Evolutionary conservation across 1,284 basidiomycete genomes (phyloP).

Genomic region (Malassezia slooffiae): DNA sequence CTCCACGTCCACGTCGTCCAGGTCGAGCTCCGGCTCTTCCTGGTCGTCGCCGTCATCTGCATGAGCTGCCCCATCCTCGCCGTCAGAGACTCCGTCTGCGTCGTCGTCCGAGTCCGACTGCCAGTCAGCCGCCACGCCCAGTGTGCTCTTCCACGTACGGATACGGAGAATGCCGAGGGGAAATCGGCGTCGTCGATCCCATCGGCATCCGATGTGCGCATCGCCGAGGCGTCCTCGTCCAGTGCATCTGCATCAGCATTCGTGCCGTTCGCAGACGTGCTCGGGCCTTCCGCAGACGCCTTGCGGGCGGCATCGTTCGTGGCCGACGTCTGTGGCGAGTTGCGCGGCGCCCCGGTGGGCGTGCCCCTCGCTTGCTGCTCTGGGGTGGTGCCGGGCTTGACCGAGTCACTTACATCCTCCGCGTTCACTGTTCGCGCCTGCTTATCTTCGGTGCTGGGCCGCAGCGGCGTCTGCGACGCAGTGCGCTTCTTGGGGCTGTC

Average conservation of each 20-base stretch:
- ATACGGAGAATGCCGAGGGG: constrained; percentile 7
- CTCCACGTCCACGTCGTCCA: constrained; percentile 1
- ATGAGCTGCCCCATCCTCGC: constrained; percentile 4
- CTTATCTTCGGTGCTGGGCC: background rate
- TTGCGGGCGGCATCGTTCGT: background rate
- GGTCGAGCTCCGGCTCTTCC: constrained; percentile 4
- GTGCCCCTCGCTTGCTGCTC: constrained; percentile 8
- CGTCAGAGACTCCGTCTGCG: constrained; percentile 15
- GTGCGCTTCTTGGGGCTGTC: background rate
- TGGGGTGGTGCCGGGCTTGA: too few species aligned
- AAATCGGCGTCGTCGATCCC: constrained; percentile 11
- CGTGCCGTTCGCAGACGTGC: background rate
- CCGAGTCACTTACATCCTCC: too few species aligned
- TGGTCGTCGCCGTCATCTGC: constrained; percentile 6
- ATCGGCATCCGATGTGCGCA: too few species aligned
- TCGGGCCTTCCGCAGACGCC: background rate
- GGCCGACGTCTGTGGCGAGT: background rate
- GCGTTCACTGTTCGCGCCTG: background rate
- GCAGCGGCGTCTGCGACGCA: constrained; percentile 1
- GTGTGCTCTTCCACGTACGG: constrained; percentile 3
- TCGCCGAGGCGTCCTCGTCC: constrained; percentile 6
- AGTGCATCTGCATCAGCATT: background rate
- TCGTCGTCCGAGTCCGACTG: constrained; percentile 14
- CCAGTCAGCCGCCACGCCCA: background rate
- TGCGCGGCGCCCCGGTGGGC: constrained; percentile 10